These are phyloP conservation scores for Sporormia fimetaria DNA, from an alignment of 495 filamentous ascomycete genomes.

Conservation along the genomic window DNA sequence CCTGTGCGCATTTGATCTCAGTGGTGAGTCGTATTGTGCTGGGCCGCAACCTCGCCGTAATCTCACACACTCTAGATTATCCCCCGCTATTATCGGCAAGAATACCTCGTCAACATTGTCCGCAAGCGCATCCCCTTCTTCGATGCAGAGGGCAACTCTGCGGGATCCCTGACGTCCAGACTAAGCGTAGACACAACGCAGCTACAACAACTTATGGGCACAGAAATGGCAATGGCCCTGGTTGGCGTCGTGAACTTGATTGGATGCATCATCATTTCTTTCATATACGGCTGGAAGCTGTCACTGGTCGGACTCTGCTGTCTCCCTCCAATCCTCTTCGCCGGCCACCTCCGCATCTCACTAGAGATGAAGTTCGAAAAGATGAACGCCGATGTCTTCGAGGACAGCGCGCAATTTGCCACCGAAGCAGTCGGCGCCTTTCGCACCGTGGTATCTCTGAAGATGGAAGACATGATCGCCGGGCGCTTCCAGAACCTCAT, in stretches of 20 bases:
- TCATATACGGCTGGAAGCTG: constrained; percentile 29
- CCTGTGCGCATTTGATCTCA: constrained; percentile 16
- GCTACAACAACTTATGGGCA: constrained; percentile 24
- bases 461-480: constrained; percentile 26
- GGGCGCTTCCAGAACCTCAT: constrained; percentile 23
- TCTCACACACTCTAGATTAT: constrained; percentile 6
- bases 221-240: constrained; percentile 21
- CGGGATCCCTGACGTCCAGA: constrained; percentile 23
- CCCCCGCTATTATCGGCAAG: constrained; percentile 22
- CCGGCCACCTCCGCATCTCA: constrained; percentile 23
- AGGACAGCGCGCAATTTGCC: constrained; percentile 28
- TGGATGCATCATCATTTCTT: constrained; percentile 23
- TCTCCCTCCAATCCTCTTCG: constrained; percentile 24
- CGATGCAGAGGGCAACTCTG: constrained; percentile 26
- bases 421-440: constrained; percentile 28
- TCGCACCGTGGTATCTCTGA: constrained; percentile 25
- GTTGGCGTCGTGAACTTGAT: constrained; percentile 24
- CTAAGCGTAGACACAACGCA: constrained; percentile 20
- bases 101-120: constrained; percentile 26
- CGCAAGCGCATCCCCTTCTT: constrained; percentile 26
- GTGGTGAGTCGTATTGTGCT: constrained; percentile 5
- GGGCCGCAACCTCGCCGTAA: not conserved
- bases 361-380: constrained; percentile 28
- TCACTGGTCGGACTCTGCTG: constrained; percentile 23
- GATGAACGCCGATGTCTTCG: constrained; percentile 26